Base-by-base conservation (phyloP, 345 rosid species). In the Lepidium africanum region DNA sequence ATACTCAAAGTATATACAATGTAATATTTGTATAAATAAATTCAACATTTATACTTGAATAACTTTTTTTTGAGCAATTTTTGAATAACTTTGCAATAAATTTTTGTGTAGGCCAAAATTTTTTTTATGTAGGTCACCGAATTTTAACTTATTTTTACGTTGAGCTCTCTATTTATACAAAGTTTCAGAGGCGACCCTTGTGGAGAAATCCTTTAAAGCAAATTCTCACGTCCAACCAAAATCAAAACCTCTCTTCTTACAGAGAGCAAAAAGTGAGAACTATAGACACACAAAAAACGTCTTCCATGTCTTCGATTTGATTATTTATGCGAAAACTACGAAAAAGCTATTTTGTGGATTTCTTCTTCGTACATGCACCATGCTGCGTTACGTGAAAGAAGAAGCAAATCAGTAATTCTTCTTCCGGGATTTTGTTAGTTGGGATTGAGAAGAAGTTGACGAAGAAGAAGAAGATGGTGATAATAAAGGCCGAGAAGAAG, bases 321-420 rank as follows among this genome's bases (percentile, higher is more conserved):
- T 19, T 66, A 1, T 27, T 47, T 17, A 21, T 54, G 17, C n/a
- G 40, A 25, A 50, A 38, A 36, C 6, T 6, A 39, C 9, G 51
- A 65, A 6, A 66, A 55, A 43, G 30, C 35, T 54, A 2, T 40
- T 19, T 2, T 40, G 17, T 15, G n/a, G 67, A 30, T 56, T 23
- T 56, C 19, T 37, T 59, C 14, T 30, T 54, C 23, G 33, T 59
- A 37, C 41, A 69, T 69, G 73, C 66, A 59, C 76, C 64, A 63
- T 71, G 41, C 36, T 47, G 42, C 16, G 19, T 71, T 87, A 4
- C 86, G 83, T 71, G 27, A 82, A 36, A 12, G 13, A 39, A 70
- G 79, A 63, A 88, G 89, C 45, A 84, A 91, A 68, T 80, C 84
- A 53, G 78, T 84, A 4, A 61, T 3, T 4, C 2, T 59, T 10